Percentiles rank a stretch among this genome's conserved stretches.
phyloP scores from a whole-genome alignment of 805 yeast genomes.

The Geotrichum ghanense region DNA sequence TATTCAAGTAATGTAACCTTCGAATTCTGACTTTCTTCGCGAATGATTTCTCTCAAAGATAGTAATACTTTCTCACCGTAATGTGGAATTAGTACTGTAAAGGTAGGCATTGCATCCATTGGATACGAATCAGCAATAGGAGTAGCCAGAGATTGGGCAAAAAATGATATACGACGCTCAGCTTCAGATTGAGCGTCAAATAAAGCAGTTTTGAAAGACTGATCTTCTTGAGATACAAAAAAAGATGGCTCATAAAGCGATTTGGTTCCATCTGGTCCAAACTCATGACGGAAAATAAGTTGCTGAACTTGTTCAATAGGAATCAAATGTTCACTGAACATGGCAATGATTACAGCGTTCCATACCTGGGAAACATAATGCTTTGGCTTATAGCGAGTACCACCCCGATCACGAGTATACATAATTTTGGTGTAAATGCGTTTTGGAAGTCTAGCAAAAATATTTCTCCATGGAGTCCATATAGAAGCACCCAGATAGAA shows the following conservation, averaged over 20 bases:
- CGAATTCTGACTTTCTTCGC: conserved; percentile 48
- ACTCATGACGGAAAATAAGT: conserved; percentile 41
- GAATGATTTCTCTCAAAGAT: conserved; percentile 66
- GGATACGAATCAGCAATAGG: conserved; percentile 70
- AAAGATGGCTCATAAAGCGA: conserved; percentile 60
- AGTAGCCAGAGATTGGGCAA: conserved; percentile 81
- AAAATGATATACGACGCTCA: conserved; percentile 70
- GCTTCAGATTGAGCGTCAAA: conserved; percentile 65
- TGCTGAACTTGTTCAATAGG: conserved; percentile 63
- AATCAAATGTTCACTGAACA: conserved; percentile 71
- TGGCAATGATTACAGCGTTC: conserved; percentile 74
- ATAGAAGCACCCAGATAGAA: conserved; percentile 68
- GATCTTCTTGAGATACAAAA: conserved; percentile 76
- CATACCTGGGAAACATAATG: conserved; percentile 57
- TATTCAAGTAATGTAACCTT: conserved; percentile 70
- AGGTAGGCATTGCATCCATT: conserved; percentile 62
- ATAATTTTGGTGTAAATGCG: conserved; percentile 63
- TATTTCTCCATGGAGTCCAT: conserved; percentile 84
- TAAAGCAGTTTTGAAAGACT: conserved; percentile 39
- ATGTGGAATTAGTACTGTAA: conserved; percentile 79
- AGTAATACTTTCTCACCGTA: conserved; percentile 73
- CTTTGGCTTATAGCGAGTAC: conserved; percentile 37
- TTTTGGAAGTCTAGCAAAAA: conserved; percentile 64
- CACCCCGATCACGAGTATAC: conserved; percentile 36
- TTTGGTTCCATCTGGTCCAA: conserved; percentile 28